Conservation (phyloP, 768 basidiomycete genomes). For the Boletus insuetus region DNA sequence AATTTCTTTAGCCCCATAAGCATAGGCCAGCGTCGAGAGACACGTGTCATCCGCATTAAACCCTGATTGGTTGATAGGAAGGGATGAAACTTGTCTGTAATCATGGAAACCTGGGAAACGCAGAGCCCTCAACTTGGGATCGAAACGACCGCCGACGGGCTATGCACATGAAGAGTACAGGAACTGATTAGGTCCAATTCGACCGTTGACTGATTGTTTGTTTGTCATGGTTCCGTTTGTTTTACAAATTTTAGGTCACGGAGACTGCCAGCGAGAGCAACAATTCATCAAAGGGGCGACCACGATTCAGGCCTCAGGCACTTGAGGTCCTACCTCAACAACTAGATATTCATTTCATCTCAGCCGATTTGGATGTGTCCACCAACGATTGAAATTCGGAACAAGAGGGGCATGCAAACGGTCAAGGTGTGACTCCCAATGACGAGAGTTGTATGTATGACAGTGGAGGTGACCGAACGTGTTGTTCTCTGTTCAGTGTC, state of each 20-base stretch:
- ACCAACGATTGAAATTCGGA: background rate
- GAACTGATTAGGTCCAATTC: constrained; percentile 1
- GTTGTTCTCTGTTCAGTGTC: background rate
- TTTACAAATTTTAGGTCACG: background rate
- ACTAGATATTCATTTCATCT: background rate
- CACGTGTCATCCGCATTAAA: constrained; percentile 27
- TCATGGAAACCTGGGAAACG: constrained; percentile 16
- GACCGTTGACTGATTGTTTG: background rate
- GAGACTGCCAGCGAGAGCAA: background rate
- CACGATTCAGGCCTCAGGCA: constrained; percentile 10
- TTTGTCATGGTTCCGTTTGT: constrained; percentile 4
- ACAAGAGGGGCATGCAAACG: background rate
- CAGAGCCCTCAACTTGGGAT: constrained; percentile 4
- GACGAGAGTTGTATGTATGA: background rate
- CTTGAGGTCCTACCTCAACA: constrained; percentile 19
- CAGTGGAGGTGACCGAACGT: background rate
- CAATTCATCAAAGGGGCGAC: background rate
- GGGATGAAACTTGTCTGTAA: constrained; percentile 14
- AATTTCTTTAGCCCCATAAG: constrained; percentile 5
- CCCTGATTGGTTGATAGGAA: constrained; percentile 14
- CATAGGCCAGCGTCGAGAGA: constrained; percentile 11
- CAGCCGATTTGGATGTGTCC: background rate
- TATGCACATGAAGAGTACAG: background rate
- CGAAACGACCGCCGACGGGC: background rate
- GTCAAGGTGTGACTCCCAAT: background rate